Conservation (phyloP, 192 early-diverging fungal genomes). For the Haplosporangium gracile region DNA sequence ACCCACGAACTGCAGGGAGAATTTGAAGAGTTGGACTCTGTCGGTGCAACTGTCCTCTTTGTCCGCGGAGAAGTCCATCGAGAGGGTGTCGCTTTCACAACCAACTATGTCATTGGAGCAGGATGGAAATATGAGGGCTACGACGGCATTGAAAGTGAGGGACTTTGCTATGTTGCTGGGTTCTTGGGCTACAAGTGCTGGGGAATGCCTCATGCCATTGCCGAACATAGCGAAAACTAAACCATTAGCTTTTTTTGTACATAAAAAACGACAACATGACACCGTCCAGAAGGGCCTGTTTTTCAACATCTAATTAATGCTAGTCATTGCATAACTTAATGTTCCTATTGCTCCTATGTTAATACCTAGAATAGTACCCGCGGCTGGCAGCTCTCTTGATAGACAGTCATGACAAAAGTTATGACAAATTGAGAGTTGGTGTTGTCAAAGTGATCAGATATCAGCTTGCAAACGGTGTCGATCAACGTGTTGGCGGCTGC, state of each 20-base stretch:
- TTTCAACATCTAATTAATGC: neutral
- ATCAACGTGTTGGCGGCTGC: too few relatives aligned
- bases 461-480: too few relatives aligned
- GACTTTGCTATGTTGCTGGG: slow-evolving; percentile 55
- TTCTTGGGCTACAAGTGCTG: slow-evolving; percentile 53
- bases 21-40: slow-evolving; percentile 42
- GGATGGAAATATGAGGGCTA: slow-evolving; percentile 51
- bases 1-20: slow-evolving; percentile 13
- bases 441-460: too few relatives aligned
- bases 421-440: too few relatives aligned
- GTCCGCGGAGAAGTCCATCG: slow-evolving; percentile 46
- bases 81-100: slow-evolving; percentile 49
- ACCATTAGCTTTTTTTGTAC: neutral
- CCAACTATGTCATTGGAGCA: slow-evolving; percentile 45
- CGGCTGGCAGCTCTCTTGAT: too few relatives aligned
- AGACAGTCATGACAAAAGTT: too few relatives aligned
- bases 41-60: slow-evolving; percentile 55
- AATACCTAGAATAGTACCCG: too few relatives aligned
- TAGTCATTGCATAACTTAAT: neutral
- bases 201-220: slow-evolving; percentile 52
- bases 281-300: neutral
- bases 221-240: neutral
- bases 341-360: neutral
- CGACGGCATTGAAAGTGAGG: slow-evolving; percentile 60
- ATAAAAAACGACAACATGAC: neutral